phyloP scores from a whole-genome alignment of 805 yeast species.

The Cyberlindnera lachancei region DNA sequence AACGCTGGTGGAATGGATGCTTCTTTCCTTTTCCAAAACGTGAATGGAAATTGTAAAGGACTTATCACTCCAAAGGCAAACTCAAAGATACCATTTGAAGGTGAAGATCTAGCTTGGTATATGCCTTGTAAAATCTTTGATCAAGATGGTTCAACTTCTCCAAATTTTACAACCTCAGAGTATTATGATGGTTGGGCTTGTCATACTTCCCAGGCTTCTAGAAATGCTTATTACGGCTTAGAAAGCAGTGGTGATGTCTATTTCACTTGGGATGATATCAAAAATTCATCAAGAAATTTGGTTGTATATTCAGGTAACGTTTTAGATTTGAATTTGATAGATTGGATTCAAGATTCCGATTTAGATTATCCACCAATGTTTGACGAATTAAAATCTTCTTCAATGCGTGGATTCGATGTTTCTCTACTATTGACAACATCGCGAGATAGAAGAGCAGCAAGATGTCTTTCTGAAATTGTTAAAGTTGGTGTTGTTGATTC shows the following conservation, averaged over 20 bases:
- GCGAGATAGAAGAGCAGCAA: constrained; percentile 61
- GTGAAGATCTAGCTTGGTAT: constrained; percentile 80
- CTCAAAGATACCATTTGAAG: constrained; percentile 62
- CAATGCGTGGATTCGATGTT: constrained; percentile 72
- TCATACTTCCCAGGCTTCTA: constrained; percentile 67
- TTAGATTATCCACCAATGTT: constrained; percentile 68
- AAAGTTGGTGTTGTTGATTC: constrained; percentile 88
- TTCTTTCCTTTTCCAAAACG: constrained; percentile 80
- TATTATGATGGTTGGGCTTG: constrained; percentile 87
- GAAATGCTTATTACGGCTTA: constrained; percentile 58
- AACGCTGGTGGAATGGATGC: constrained; percentile 88
- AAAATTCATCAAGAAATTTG: constrained; percentile 60
- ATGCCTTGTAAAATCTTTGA: constrained; percentile 79
- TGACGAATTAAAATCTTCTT: constrained; percentile 48
- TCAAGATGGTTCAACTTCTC: constrained; percentile 64
- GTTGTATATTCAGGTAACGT: constrained; percentile 89
- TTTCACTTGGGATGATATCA: constrained; percentile 86
- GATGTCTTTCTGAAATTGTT: constrained; percentile 77
- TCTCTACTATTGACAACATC: constrained; percentile 63
- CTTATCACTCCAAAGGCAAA: constrained; percentile 63
- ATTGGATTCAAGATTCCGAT: constrained; percentile 68
- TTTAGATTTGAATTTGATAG: constrained; percentile 66
- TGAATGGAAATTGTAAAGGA: constrained; percentile 82
- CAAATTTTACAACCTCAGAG: constrained; percentile 48
- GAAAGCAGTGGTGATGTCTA: constrained; percentile 65